phyloP scores from a whole-genome alignment of 2,329 filamentous ascomycete species.

The Nothophaeocryptopus gaeumannii region DNA sequence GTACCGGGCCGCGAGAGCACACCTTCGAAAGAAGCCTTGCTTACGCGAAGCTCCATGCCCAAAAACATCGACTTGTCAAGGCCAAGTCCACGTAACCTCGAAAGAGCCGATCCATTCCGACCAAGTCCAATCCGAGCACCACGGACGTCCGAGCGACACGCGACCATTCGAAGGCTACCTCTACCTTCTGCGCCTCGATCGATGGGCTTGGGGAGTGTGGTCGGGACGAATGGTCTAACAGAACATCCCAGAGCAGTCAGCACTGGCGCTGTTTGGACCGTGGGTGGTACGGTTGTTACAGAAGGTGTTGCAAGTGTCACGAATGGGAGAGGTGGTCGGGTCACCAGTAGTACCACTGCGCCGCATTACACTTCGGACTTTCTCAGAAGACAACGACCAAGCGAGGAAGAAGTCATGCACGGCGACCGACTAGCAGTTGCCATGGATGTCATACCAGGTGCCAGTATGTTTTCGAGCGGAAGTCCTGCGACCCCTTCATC shows the following conservation, averaged over 20 bases:
- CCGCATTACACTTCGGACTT: conserved; percentile 61
- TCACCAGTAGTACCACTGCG: conserved; percentile 71
- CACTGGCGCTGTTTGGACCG: conserved; percentile 69
- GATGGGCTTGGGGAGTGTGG: too few relatives aligned
- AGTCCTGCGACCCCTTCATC: conserved; percentile 16
- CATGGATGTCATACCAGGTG: conserved; percentile 70
- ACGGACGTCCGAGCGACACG: conserved; percentile 25
- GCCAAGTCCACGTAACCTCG: conserved; percentile 1
- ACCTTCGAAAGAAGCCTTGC: conserved; percentile 27
- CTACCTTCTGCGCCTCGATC: neutral
- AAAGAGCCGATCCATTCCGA: conserved; percentile 29
- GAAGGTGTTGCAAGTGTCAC: conserved; percentile 42
- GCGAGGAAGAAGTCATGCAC: conserved; percentile 51
- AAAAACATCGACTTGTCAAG: neutral
- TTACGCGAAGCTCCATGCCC: neutral
- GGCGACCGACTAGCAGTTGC: conserved; percentile 74
- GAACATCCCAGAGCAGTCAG: conserved; percentile 47
- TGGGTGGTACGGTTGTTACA: conserved; percentile 59
- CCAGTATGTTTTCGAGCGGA: conserved; percentile 59
- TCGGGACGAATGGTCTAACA: neutral
- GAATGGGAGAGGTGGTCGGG: conserved; percentile 61
- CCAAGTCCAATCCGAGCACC: conserved; percentile 15
- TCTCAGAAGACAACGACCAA: conserved; percentile 38
- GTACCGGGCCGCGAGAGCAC: conserved; percentile 42
- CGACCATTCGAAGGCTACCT: conserved; percentile 17